Evolutionary conservation across 192 early-diverging fungal genomes (phyloP).

Genomic region (Backusella liffmaniae): DNA sequence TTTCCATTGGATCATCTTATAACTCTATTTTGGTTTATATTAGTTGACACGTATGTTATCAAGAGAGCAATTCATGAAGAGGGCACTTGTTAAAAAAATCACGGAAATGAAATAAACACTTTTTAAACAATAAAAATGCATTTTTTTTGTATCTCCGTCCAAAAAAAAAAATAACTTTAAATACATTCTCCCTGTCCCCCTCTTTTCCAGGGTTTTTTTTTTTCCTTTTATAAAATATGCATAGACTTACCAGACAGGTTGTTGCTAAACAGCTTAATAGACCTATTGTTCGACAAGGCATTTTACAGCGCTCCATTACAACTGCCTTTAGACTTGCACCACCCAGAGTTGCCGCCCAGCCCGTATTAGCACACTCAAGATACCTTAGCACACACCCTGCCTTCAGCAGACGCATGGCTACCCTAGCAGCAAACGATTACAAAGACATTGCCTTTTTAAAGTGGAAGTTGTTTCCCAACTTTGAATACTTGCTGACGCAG

Average conservation of each 20-base stretch:
- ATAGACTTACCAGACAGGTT: background rate
- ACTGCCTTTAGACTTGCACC: background rate
- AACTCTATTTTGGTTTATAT: background rate
- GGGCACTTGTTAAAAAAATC: conserved; percentile 74
- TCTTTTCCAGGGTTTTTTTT: background rate
- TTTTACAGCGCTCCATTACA: conserved; percentile 7
- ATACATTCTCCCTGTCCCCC: background rate
- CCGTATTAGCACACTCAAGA: background rate
- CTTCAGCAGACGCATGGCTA: background rate
- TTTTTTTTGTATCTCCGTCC: background rate
- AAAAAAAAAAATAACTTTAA: background rate
- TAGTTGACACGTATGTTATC: conserved; percentile 77
- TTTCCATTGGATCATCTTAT: background rate
- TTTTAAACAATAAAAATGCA: too few species aligned
- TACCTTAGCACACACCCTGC: background rate
- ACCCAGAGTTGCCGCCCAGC: background rate
- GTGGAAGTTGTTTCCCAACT: conserved; percentile 54
- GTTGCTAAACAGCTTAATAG: background rate
- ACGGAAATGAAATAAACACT: conserved; percentile 31
- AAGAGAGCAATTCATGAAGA: conserved; percentile 87
- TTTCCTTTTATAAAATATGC: background rate
- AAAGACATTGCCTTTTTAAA: conserved; percentile 36
- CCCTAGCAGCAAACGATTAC: background rate
- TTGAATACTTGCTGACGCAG: conserved; percentile 33
- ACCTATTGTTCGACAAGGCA: background rate